phyloP scores from a whole-genome alignment of 305 asterid genomes.

The Fraxinus angustifolia region DNA sequence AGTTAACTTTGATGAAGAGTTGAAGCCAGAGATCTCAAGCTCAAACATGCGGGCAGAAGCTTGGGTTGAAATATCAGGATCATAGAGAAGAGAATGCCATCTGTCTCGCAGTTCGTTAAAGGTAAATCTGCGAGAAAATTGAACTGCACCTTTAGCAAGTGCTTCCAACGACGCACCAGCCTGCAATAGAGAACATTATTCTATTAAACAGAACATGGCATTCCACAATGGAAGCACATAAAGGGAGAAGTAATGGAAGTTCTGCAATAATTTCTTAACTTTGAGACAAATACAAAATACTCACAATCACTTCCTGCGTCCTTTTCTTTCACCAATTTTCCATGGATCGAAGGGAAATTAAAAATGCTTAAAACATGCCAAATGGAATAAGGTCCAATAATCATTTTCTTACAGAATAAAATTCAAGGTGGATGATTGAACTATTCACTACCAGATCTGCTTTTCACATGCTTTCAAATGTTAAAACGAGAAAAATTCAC shows the following conservation, averaged over 20 bases:
- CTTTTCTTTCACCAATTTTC: slow-evolving; percentile 4
- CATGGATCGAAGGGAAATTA: not conserved
- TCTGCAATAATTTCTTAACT: not conserved
- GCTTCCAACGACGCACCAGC: slow-evolving; percentile 94
- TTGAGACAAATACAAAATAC: not conserved
- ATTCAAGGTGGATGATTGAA: not conserved
- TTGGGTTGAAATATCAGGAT: slow-evolving; percentile 63
- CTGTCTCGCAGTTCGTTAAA: slow-evolving; percentile 66
- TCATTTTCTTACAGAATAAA: not conserved
- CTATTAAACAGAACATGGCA: not conserved
- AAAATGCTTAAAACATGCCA: not conserved
- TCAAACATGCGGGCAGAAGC: slow-evolving; percentile 67
- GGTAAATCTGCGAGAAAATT: slow-evolving; percentile 76
- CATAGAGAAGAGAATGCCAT: slow-evolving; percentile 85
- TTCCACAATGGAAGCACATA: not conserved
- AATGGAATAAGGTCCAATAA: not conserved
- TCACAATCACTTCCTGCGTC: not conserved
- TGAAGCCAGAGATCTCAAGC: slow-evolving; percentile 76
- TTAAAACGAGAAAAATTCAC: not conserved
- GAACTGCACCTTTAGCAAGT: slow-evolving; percentile 92
- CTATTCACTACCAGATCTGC: not conserved
- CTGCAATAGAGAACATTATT: slow-evolving; percentile 30
- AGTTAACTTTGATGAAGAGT: slow-evolving; percentile 47
- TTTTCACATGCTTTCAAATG: not conserved
- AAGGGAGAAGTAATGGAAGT: not conserved